phyloP scores from a whole-genome alignment of 768 basidiomycete genomes.

The Tubosaeta brunneosetosa region DNA sequence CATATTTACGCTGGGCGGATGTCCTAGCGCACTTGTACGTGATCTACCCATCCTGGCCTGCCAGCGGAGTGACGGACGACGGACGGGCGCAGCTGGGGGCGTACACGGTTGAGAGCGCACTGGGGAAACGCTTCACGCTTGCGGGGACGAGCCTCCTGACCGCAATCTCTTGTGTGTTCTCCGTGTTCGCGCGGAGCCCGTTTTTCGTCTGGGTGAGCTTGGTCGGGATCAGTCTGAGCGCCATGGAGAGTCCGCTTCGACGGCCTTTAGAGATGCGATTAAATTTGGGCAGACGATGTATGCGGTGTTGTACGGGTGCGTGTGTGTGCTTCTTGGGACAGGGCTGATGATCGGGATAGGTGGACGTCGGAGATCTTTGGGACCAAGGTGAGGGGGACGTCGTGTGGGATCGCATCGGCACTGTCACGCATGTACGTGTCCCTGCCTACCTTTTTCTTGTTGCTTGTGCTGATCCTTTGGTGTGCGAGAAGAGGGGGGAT shows the following conservation, averaged over 20 bases:
- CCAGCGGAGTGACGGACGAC: too few species aligned
- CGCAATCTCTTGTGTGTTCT: constrained; percentile 66
- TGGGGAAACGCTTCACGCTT: constrained; percentile 71
- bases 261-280: not conserved
- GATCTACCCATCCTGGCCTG: constrained; percentile 4
- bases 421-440: constrained; percentile 73
- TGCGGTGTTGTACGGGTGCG: constrained; percentile 77
- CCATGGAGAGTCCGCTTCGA: constrained; percentile 16
- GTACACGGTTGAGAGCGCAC: constrained; percentile 63
- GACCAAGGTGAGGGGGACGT: constrained; percentile 80
- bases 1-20: constrained; percentile 79
- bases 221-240: constrained; percentile 67
- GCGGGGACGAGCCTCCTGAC: constrained; percentile 74
- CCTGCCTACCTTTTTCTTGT: not conserved
- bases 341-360: not conserved
- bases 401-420: constrained; percentile 83
- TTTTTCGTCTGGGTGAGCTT: constrained; percentile 77
- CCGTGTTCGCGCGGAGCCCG: constrained; percentile 54
- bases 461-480: not conserved
- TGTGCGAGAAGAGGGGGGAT: constrained; percentile 79
- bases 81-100: constrained; percentile 89
- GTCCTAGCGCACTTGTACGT: constrained; percentile 76
- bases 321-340: constrained; percentile 46
- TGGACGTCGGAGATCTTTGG: constrained; percentile 88
- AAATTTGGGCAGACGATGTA: constrained; percentile 60